A percentile compares a stretch with the other conserved stretches of the same genome.
Conservation (phyloP, 129 eudicot species). For the Ambrosia trifida region DNA sequence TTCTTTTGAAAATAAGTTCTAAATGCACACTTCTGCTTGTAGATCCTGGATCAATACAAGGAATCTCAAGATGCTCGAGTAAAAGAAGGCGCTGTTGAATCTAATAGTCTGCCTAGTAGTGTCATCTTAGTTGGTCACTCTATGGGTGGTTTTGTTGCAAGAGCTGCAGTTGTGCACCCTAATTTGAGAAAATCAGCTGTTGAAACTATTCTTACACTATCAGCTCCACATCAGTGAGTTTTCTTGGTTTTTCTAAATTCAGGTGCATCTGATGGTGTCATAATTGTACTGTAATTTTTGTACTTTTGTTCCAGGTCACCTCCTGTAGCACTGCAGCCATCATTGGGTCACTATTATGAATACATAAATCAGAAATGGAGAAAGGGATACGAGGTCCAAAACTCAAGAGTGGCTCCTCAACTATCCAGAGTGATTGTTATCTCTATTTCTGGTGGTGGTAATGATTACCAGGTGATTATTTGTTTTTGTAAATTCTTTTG, state of each 20-base stretch:
- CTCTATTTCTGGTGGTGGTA: conserved; percentile 91
- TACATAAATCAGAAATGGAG: conserved; percentile 84
- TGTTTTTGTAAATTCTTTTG: conserved; percentile 12
- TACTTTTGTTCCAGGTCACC: conserved; percentile 63
- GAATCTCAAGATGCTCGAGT: conserved; percentile 68
- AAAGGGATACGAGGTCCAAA: conserved; percentile 72
- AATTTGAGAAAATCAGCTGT: conserved; percentile 77
- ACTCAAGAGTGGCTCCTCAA: conserved; percentile 51
- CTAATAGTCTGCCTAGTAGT: conserved; percentile 58
- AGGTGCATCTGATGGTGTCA: conserved; percentile 1
- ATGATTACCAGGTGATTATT: conserved; percentile 89
- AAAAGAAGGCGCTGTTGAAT: conserved; percentile 62
- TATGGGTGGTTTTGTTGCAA: conserved; percentile 99
- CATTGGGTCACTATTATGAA: conserved; percentile 82
- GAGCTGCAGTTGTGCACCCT: conserved; percentile 93
- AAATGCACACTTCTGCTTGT: conserved; percentile 22
- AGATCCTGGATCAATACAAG: conserved; percentile 91
- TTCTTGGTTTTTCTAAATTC: conserved; percentile 24
- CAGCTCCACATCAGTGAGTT: conserved; percentile 93
- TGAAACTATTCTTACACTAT: conserved; percentile 86
- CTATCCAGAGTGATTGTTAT: conserved; percentile 74
- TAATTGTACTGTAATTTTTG: conserved; percentile 3
- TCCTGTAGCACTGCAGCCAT: conserved; percentile 93
- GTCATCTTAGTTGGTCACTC: conserved; percentile 96
- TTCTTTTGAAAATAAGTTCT: conserved; percentile 19